Evolutionary conservation across 2,329 filamentous ascomycete species (phyloP), one percentile per base, ranked within the genome.

Genomic region (Neurospora sp.): DNA sequence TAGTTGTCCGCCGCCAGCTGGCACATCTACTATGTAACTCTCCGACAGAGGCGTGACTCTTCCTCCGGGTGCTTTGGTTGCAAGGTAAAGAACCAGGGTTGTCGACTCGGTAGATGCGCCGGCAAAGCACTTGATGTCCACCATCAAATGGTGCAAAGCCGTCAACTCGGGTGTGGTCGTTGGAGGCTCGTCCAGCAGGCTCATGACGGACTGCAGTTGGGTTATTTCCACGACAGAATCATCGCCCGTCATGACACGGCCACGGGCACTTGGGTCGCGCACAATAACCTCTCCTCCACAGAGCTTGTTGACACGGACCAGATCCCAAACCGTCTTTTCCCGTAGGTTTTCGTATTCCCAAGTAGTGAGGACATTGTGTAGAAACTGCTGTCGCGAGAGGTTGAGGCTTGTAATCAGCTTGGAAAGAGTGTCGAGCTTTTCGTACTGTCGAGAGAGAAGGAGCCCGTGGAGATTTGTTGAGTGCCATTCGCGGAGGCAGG

Each of bases 401-500:
- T 97, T 95, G 72, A 99, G 85, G n/a, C 89, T 88, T 67, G 89
- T 87, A 65, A 97, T 91, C 69, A 98, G 85, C 70, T 87, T 86
- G 1, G 93, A 92, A 78, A 98, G 89, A 72, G 91, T 89, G 75
- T 97, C 93, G 69, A 99, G 83, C 69, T 90, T 87, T 67, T 86
- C 83, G 80, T 99, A 99, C 78, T 94, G 89, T 71, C 93, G 88
- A 23, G 89, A 89, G 8, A 99, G 86, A 1, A 99, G 86, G 33
- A 98, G 85, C 78, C 97, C 93, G 81, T 99, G 96, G 17, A 99
- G 85, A 77, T 97, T 96, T 19, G 94, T 97, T 23, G 96, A 97
- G 81, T 99, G 95, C 96, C 96, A 99, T 85, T 99, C 96, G 75
- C 96, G 89, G 73, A 99, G 82, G 78, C 96, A 99, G 3, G 94